Conservation (phyloP, 169 alveolate species). For the Babesia sp. region DNA sequence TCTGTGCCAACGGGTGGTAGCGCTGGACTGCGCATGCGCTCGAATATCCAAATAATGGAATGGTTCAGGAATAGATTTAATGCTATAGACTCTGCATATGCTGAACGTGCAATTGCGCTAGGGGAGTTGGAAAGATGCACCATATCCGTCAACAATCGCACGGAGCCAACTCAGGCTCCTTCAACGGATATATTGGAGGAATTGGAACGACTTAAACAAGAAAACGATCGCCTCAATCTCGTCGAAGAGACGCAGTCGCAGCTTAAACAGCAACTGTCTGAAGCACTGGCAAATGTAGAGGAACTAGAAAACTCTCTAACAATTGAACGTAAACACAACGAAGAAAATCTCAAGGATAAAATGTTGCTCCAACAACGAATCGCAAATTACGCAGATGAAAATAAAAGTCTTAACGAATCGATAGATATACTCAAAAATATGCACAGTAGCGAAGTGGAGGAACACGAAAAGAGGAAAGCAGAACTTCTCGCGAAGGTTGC, state of each 20-base stretch:
- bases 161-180: constrained; percentile 1
- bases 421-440: constrained; percentile 40
- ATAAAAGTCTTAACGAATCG: constrained; percentile 26
- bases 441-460: constrained; percentile 55
- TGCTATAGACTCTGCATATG: constrained; percentile 10
- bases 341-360: constrained; percentile 50
- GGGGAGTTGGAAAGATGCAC: neutral
- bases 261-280: neutral
- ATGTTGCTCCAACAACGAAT: constrained; percentile 48
- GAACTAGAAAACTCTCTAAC: constrained; percentile 26
- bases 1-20: neutral
- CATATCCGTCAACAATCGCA: neutral
- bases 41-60: constrained; percentile 19
- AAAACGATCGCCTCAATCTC: constrained; percentile 13
- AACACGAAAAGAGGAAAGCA: constrained; percentile 39
- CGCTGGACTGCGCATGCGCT: neutral
- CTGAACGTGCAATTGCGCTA: constrained; percentile 8
- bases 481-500: constrained; percentile 41
- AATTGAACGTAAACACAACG: constrained; percentile 61
- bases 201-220: constrained; percentile 4
- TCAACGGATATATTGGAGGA: constrained; percentile 12
- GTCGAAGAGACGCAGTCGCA: neutral
- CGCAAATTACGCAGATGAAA: constrained; percentile 23
- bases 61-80: constrained; percentile 38
- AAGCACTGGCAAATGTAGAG: neutral